Percentiles rank a stretch among this genome's conserved stretches.
phyloP scores from a whole-genome alignment of 2,329 filamentous ascomycete species.

The Endothia cerciana region DNA sequence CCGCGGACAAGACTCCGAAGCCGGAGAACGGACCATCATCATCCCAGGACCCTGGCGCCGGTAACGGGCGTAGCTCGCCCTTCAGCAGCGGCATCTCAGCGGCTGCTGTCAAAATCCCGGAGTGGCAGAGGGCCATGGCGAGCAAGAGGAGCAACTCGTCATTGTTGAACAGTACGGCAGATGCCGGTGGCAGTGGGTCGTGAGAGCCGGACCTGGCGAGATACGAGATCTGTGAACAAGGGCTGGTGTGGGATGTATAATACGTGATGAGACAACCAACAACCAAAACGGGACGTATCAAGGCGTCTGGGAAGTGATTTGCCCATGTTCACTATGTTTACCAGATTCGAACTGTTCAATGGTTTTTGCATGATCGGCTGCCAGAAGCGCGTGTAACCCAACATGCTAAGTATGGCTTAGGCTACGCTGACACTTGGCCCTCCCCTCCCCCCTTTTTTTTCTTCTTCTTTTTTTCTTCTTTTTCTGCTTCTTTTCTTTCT shows the following conservation, averaged over 20 bases:
- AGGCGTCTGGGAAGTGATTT: background rate
- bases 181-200: slow-evolving; percentile 25
- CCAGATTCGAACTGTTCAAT: background rate
- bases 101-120: slow-evolving; percentile 71
- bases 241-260: background rate
- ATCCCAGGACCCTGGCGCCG: slow-evolving; percentile 40
- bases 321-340: background rate
- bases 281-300: background rate
- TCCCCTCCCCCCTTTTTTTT: too few species aligned
- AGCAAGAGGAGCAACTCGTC: slow-evolving; percentile 47
- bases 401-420: background rate
- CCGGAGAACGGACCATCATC: slow-evolving; percentile 31
- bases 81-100: slow-evolving; percentile 54
- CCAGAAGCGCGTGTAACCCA: background rate
- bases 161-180: slow-evolving; percentile 19
- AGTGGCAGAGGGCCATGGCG: slow-evolving; percentile 77
- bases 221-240: background rate
- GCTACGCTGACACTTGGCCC: too few species aligned
- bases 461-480: too few species aligned
- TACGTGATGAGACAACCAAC: background rate
- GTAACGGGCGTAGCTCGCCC: slow-evolving; percentile 46
- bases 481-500: too few species aligned
- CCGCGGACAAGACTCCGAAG: slow-evolving; percentile 40
- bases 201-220: background rate
- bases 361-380: background rate